These are phyloP conservation scores for Tremellales sp. DNA, from an alignment of 1,284 basidiomycete species.

Conservation along the genomic window DNA sequence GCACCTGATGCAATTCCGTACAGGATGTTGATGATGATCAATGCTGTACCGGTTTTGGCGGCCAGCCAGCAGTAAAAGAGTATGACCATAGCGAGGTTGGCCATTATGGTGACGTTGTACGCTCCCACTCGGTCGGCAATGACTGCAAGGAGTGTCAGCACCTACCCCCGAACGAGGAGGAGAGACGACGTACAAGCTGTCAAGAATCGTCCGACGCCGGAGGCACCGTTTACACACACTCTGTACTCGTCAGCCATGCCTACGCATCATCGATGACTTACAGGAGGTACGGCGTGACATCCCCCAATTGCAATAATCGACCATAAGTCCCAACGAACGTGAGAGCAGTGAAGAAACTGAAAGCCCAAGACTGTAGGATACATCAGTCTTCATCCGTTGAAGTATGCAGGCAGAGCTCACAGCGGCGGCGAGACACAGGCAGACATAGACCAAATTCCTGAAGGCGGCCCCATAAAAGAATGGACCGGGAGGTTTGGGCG, in stretches of 20 bases:
- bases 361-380: too few relatives aligned
- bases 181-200: constrained; percentile 22
- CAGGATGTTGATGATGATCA: constrained; percentile 25
- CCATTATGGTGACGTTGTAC: constrained; percentile 32
- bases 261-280: constrained; percentile 5
- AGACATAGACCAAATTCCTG: too few relatives aligned
- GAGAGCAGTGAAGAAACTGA: constrained; percentile 33
- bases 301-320: constrained; percentile 19
- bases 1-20: constrained; percentile 34
- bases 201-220: constrained; percentile 28
- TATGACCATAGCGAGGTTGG: constrained; percentile 18
- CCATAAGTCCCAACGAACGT: constrained; percentile 40
- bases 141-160: constrained; percentile 6
- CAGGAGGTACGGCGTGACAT: constrained; percentile 35
- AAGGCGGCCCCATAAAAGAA: constrained; percentile 35
- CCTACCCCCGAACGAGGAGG: background rate
- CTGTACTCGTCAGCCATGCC: too few relatives aligned
- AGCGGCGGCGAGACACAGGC: too few relatives aligned
- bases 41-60: constrained; percentile 15
- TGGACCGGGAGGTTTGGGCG: constrained; percentile 28
- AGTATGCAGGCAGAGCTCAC: too few relatives aligned
- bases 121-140: constrained; percentile 24
- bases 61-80: constrained; percentile 33
- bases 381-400: too few relatives aligned
- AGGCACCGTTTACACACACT: constrained; percentile 33